These are phyloP conservation scores for Hemerocallis citrina DNA, from an alignment of 106 monocot species.

Conservation along the genomic window DNA sequence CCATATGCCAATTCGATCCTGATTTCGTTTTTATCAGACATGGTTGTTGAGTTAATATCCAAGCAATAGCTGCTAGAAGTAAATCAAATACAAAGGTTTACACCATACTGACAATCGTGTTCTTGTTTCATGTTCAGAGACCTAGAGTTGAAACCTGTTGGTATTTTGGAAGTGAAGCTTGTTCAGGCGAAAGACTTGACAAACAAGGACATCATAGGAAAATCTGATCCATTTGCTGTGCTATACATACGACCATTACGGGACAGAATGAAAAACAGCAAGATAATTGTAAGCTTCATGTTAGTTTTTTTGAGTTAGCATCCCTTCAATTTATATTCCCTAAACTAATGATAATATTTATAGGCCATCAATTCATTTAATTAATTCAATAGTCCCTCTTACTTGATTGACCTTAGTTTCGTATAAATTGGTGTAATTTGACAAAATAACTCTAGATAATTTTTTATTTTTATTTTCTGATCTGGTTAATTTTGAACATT, in stretches of 20 bases:
- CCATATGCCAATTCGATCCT: too few relatives aligned
- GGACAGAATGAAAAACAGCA: constrained; percentile 82
- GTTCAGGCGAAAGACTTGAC: constrained; percentile 72
- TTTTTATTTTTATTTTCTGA: too few relatives aligned
- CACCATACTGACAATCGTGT: neutral
- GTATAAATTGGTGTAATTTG: too few relatives aligned
- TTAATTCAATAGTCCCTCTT: too few relatives aligned
- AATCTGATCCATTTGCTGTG: constrained; percentile 90
- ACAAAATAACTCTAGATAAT: neutral
- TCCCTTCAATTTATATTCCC: too few relatives aligned
- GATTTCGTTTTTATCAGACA: too few relatives aligned
- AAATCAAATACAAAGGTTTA: neutral
- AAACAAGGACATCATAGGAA: constrained; percentile 94
- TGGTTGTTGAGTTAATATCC: too few relatives aligned
- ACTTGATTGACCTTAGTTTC: too few relatives aligned
- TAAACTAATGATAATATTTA: too few relatives aligned
- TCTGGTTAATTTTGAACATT: too few relatives aligned
- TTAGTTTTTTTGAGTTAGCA: neutral
- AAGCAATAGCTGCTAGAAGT: too few relatives aligned
- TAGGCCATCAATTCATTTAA: too few relatives aligned
- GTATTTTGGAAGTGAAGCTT: constrained; percentile 84
- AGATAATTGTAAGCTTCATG: constrained; percentile 65
- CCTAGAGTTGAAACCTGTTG: constrained; percentile 85
- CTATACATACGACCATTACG: constrained; percentile 71
- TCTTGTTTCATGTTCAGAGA: constrained; percentile 32